These are phyloP conservation scores for Berberis thunbergii DNA, from an alignment of 164 flowering plant species.

Conservation along the genomic window DNA sequence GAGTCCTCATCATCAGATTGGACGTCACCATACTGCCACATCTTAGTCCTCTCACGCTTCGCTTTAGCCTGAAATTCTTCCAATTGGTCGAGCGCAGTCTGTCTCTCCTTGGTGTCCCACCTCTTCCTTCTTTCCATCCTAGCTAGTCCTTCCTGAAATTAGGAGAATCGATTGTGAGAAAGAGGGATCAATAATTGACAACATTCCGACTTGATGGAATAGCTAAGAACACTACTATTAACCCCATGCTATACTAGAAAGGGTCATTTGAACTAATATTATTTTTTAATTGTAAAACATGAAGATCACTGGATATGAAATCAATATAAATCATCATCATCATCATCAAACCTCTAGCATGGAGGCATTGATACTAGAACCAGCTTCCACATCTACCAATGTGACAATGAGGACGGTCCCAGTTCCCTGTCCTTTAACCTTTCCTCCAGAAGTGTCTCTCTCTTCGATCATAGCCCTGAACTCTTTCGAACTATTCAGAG, in stretches of 20 bases:
- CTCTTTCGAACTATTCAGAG: conserved; percentile 44
- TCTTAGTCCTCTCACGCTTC: conserved; percentile 38
- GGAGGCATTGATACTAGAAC: conserved; percentile 63
- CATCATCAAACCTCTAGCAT: conserved; percentile 83
- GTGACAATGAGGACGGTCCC: conserved; percentile 68
- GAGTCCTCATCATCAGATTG: conserved; percentile 88
- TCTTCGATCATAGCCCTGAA: conserved; percentile 74
- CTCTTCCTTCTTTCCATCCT: conserved; percentile 69
- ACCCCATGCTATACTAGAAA: no score
- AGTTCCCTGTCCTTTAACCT: conserved; percentile 91
- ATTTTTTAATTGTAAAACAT: no score
- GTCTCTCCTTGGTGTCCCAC: conserved; percentile 67
- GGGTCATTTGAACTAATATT: no score
- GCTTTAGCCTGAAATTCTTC: conserved; percentile 74
- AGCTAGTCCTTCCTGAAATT: conserved; percentile 85
- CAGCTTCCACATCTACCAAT: conserved; percentile 58
- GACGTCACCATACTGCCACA: conserved; percentile 93
- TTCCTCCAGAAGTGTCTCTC: conserved; percentile 82
- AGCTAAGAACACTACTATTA: no score
- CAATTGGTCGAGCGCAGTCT: conserved; percentile 51
- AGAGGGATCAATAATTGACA: neutral
- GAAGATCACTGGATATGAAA: neutral
- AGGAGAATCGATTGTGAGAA: neutral
- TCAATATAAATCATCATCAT: neutral
- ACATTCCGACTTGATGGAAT: no score